Evolutionary conservation across 2,329 filamentous ascomycete genomes (phyloP).

Genomic region (Proliferodiscus dingleyae): DNA sequence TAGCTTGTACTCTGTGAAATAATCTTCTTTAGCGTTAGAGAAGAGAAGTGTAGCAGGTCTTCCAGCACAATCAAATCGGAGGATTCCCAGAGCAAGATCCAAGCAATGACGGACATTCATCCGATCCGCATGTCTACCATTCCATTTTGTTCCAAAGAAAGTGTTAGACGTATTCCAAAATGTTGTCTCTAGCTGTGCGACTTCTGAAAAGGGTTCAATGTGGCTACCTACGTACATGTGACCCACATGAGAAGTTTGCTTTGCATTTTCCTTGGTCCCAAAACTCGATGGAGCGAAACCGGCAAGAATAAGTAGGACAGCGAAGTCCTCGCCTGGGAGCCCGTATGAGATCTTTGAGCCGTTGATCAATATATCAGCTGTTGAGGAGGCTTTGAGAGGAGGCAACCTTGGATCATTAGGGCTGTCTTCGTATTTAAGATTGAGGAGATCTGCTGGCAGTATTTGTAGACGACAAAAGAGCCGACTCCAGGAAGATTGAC

Average conservation of each 20-base stretch:
- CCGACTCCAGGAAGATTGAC: background rate
- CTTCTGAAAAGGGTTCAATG: background rate
- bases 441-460: background rate
- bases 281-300: background rate
- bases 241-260: background rate
- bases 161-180: background rate
- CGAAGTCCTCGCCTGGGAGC: background rate
- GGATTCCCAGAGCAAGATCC: background rate
- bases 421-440: background rate
- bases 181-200: background rate
- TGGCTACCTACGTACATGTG: background rate
- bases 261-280: background rate
- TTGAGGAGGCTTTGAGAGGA: background rate
- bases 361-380: background rate
- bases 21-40: background rate
- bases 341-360: background rate
- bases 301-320: background rate
- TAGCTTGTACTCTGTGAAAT: too few relatives aligned
- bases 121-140: background rate
- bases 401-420: background rate
- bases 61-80: background rate
- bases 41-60: background rate
- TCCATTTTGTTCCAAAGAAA: background rate
- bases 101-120: background rate
- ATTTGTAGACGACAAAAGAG: background rate